Percentiles rank a stretch among this genome's conserved stretches.
phyloP scores from a whole-genome alignment of 352 stramenopile species.

The Pythium biforme region DNA sequence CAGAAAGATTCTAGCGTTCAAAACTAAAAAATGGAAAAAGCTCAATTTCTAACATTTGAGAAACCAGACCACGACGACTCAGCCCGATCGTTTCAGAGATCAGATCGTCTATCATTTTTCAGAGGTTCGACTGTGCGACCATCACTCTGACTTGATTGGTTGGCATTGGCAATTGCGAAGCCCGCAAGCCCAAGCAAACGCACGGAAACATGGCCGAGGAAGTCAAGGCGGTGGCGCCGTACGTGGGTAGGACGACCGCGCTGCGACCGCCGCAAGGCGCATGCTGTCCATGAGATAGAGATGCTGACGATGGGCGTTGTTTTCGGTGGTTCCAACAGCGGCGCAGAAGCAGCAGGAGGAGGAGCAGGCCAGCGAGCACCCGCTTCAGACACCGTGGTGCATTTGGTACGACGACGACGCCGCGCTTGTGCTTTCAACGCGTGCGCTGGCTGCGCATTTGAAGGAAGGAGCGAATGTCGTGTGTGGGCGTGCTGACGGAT shows the following conservation, averaged over 20 bases:
- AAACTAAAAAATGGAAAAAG: conserved; percentile 2
- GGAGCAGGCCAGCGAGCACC: conserved; percentile 56
- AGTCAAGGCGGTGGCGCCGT: conserved; percentile 27
- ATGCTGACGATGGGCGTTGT: conserved; percentile 14
- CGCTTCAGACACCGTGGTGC: conserved; percentile 86
- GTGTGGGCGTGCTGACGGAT: not conserved
- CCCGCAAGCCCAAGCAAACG: conserved; percentile 1
- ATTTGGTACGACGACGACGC: conserved; percentile 57
- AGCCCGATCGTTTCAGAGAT: not conserved
- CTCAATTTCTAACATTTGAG: conserved; percentile 3
- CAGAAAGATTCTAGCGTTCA: not conserved
- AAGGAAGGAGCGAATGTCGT: not conserved
- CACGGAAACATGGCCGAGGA: conserved; percentile 23
- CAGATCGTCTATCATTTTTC: conserved; percentile 6
- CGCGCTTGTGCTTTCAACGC: no score
- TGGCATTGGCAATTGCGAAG: conserved; percentile 18
- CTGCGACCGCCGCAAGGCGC: not conserved
- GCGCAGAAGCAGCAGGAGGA: conserved; percentile 28
- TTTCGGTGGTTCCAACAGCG: not conserved
- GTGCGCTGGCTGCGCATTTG: no score
- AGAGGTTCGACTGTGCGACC: conserved; percentile 14
- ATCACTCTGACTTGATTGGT: conserved; percentile 32
- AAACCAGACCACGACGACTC: no score
- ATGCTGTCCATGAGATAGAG: not conserved
- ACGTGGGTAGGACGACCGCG: conserved; percentile 16